Base-by-base conservation (phyloP, 495 filamentous ascomycete species). In the Pseudevernia furfuracea region DNA sequence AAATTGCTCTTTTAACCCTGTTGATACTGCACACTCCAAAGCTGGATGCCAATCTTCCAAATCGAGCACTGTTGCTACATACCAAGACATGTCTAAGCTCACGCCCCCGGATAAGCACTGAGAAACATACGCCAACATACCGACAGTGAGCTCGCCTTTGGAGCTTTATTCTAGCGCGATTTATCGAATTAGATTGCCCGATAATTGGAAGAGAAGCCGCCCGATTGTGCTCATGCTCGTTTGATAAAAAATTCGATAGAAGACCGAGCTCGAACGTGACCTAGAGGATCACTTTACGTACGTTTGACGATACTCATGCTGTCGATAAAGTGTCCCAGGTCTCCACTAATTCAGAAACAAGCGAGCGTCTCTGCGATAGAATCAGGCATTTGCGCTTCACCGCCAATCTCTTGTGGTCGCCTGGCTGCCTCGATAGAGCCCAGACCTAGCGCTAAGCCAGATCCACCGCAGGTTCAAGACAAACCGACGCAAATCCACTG, bases 91-190 rank as follows among this genome's bases (percentile, higher is more conserved):
- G 63, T 63, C 67, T 67, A 38, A 60, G 38, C 48, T 58, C 63
- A n/a, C 60, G 64, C 55, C 21, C 44, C 46, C 67, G 64, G 63
- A 58, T 61, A 64, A 48, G 52, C 61, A 57, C 64, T 55, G 60
- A 39, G 61, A 41, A 49, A 57, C 44, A 48, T 36, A 66, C 37
- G 41, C 63, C 64, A 37, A n/a, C 25, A 28, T 37, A 62, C 43
- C 52, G 60, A 69, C 30, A 25, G 61, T 52, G 15, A 64, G 30
- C n/a, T 36, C 60, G 25, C 44, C 56, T 36, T 57, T 56, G 38
- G 56, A 48, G 43, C 38, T 32, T 37, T 58, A 28, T 63, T 61
- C 56, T 60, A 61, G 39, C 63, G 61, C 48, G 25, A 62, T 48
- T 32, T 23, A 41, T 49, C 48, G 58, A 58, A 41, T 34, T 67